phyloP scores from a whole-genome alignment of 2,329 filamentous ascomycete species.

The Salinomyces thailandicus region DNA sequence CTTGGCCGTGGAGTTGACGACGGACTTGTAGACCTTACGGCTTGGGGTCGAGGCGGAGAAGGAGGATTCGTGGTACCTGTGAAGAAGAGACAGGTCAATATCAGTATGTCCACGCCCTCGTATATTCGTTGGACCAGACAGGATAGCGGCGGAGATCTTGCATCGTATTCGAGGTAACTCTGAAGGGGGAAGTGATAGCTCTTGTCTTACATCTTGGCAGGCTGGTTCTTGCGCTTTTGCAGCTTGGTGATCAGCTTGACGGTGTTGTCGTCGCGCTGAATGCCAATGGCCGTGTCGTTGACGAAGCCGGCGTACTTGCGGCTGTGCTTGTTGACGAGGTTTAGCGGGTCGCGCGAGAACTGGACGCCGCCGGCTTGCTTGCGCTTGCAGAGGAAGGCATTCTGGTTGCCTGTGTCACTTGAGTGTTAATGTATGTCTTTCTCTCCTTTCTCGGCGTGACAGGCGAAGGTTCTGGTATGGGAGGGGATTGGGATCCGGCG shows the following conservation, averaged over 20 bases:
- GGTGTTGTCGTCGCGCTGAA: conserved; percentile 68
- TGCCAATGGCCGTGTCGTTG: conserved; percentile 87
- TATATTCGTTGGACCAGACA: too few relatives aligned
- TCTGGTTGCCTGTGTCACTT: conserved; percentile 62
- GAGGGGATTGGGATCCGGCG: too few relatives aligned
- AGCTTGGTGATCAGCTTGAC: conserved; percentile 77
- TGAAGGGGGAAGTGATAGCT: too few relatives aligned
- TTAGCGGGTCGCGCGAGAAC: conserved; percentile 91
- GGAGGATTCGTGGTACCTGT: conserved; percentile 50
- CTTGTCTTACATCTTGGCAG: conserved; percentile 48
- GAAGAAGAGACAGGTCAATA: neutral
- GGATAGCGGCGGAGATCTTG: too few relatives aligned
- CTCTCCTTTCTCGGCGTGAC: neutral
- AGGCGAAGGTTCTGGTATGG: too few relatives aligned
- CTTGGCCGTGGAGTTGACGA: conserved; percentile 76
- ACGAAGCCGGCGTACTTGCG: conserved; percentile 92
- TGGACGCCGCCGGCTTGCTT: conserved; percentile 65
- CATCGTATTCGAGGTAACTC: too few relatives aligned
- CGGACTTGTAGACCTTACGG: conserved; percentile 81
- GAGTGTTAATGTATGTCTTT: neutral
- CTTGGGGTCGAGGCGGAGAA: conserved; percentile 63
- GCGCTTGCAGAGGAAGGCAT: conserved; percentile 88
- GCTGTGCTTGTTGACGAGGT: conserved; percentile 82
- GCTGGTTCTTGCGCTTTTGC: conserved; percentile 58
- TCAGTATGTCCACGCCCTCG: too few relatives aligned